A percentile compares a stretch with the other conserved stretches of the same genome.
Conservation (phyloP, 306 rosid species). For the Ammopiptanthus mongolicus region DNA sequence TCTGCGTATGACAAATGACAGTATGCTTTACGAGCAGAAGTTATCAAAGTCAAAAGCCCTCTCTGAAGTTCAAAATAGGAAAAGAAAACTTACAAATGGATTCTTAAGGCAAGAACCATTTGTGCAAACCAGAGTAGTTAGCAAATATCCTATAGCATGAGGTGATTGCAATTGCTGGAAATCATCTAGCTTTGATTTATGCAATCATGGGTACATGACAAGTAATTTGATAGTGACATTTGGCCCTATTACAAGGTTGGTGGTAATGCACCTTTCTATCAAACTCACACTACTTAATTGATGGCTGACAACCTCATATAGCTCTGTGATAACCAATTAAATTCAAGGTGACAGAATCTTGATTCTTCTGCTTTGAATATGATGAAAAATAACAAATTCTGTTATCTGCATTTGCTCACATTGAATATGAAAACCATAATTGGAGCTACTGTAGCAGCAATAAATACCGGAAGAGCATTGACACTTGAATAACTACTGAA, state of each 20-base stretch:
- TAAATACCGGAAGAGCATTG: background rate
- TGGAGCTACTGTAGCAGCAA: background rate
- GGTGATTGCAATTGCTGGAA: background rate
- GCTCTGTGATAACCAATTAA: background rate
- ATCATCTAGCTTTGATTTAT: background rate
- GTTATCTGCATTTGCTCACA: background rate
- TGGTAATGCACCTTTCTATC: background rate
- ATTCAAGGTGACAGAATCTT: background rate
- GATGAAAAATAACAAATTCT: conserved; percentile 15
- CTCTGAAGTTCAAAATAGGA: background rate
- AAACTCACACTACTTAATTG: background rate
- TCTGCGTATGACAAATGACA: background rate
- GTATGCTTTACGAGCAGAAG: background rate
- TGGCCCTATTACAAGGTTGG: background rate
- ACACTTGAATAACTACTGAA: background rate
- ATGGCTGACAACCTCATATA: background rate
- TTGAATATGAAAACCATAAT: background rate
- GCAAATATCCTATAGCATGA: background rate
- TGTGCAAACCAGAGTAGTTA: background rate
- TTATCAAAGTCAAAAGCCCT: background rate
- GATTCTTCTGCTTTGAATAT: conserved; percentile 6
- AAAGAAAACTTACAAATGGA: background rate
- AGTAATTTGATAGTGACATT: background rate
- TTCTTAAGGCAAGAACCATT: background rate
- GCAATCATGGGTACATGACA: background rate